These are phyloP conservation scores for Blastobotrys illinoisensis DNA, from an alignment of 1,139 yeast genomes.

Conservation along the genomic window DNA sequence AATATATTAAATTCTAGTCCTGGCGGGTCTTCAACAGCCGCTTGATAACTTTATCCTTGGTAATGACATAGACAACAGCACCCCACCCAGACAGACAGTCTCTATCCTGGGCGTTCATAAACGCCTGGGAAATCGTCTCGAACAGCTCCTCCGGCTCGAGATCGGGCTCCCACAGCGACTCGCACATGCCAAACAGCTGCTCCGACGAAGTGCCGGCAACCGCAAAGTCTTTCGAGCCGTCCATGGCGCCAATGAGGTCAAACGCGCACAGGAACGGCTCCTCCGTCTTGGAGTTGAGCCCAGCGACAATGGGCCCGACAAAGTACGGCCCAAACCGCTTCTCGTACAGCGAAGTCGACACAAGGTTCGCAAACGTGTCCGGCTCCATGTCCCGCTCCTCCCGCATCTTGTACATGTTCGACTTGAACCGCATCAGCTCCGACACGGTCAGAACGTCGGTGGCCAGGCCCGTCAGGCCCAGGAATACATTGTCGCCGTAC, in stretches of 20 bases:
- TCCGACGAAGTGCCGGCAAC: constrained; percentile 97
- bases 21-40: constrained; percentile 90
- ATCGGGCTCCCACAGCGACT: constrained; percentile 89
- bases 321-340: constrained; percentile 93
- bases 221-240: constrained; percentile 88
- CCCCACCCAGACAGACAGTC: constrained; percentile 99
- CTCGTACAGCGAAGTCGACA: constrained; percentile 84
- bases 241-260: constrained; percentile 95
- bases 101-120: constrained; percentile 92
- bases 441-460: constrained; percentile 83
- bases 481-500: constrained; percentile 67
- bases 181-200: constrained; percentile 98
- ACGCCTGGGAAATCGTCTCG: constrained; percentile 92
- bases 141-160: constrained; percentile 93
- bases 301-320: constrained; percentile 95
- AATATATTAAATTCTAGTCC: constrained; percentile 44
- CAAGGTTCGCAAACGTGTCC: constrained; percentile 85
- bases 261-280: constrained; percentile 93
- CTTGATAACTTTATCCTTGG: constrained; percentile 86
- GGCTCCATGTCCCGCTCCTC: constrained; percentile 95
- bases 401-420: constrained; percentile 81
- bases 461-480: constrained; percentile 94
- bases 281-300: constrained; percentile 71
- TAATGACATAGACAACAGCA: constrained; percentile 86
- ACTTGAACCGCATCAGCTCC: constrained; percentile 76